Percentiles rank a stretch among this genome's conserved stretches.
Evolutionary conservation across 2,329 filamentous ascomycete genomes (phyloP).

Genomic region (Beauveria sp.): DNA sequence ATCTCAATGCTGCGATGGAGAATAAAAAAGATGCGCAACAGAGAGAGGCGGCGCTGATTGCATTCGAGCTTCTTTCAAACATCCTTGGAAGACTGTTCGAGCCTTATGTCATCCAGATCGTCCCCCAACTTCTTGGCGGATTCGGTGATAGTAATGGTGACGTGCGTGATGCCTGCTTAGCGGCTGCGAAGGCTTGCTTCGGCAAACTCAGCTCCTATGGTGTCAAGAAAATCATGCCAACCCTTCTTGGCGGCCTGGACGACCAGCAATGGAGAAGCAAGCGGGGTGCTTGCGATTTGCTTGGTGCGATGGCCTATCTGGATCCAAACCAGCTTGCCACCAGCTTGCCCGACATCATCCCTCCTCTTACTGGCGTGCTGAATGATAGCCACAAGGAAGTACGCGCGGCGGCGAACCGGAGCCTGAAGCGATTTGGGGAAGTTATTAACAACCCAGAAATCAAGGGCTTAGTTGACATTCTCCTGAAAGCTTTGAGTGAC

Average conservation of each 20-base stretch:
- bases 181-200: slow-evolving; percentile 91
- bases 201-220: slow-evolving; percentile 88
- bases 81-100: slow-evolving; percentile 87
- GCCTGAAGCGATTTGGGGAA: slow-evolving; percentile 94
- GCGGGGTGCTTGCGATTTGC: slow-evolving; percentile 91
- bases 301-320: slow-evolving; percentile 97
- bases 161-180: slow-evolving; percentile 86
- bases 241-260: slow-evolving; percentile 82
- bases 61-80: slow-evolving; percentile 82
- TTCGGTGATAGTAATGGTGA: slow-evolving; percentile 86
- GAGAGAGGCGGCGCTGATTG: slow-evolving; percentile 79
- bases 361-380: slow-evolving; percentile 83
- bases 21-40: slow-evolving; percentile 91
- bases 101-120: slow-evolving; percentile 92
- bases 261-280: slow-evolving; percentile 98
- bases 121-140: slow-evolving; percentile 79
- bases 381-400: slow-evolving; percentile 99
- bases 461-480: slow-evolving; percentile 80
- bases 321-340: slow-evolving; percentile 90
- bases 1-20: slow-evolving; percentile 74
- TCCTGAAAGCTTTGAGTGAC: slow-evolving; percentile 94
- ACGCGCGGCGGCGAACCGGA: slow-evolving; percentile 82
- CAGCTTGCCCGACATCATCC: slow-evolving; percentile 93
- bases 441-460: slow-evolving; percentile 98
- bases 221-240: slow-evolving; percentile 90